Percentiles rank a stretch among this genome's conserved stretches.
Conservation (phyloP, 495 filamentous ascomycete genomes). For the Neurospora sp. region DNA sequence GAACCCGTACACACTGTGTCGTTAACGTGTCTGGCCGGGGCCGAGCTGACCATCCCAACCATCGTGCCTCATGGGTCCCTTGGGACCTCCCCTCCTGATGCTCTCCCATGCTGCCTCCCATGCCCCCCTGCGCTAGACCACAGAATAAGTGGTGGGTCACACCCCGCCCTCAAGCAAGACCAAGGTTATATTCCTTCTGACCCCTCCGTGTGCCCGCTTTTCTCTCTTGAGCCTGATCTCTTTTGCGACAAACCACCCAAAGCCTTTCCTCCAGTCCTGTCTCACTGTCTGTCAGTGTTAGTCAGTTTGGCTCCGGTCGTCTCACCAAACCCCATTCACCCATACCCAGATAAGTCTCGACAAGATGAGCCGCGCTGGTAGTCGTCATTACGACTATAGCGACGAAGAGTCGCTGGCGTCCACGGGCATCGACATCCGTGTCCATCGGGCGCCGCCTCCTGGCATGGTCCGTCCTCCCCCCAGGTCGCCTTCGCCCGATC, state of each 20-base stretch:
- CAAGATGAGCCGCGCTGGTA: neutral
- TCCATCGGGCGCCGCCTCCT: constrained; percentile 21
- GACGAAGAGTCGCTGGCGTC: constrained; percentile 16
- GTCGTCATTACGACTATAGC: constrained; percentile 15
- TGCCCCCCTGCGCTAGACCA: constrained; percentile 6
- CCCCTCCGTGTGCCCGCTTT: constrained; percentile 14
- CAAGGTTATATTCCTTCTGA: constrained; percentile 22
- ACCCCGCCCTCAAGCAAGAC: constrained; percentile 18
- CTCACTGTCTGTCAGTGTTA: neutral
- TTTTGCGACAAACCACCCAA: neutral
- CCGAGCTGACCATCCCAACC: neutral
- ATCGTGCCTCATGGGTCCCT: neutral
- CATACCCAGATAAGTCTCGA: neutral
- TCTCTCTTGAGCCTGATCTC: constrained; percentile 1
- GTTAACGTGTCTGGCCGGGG: neutral
- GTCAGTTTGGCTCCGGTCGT: neutral
- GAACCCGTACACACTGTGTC: neutral
- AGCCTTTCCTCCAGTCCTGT: neutral
- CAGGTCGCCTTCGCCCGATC: neutral
- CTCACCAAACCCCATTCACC: neutral
- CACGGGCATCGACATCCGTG: constrained; percentile 30
- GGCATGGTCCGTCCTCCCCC: constrained; percentile 16
- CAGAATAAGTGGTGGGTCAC: constrained; percentile 27
- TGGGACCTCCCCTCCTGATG: neutral
- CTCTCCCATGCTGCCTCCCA: neutral